A percentile compares a stretch with the other conserved stretches of the same genome.
Conservation (phyloP, 1,284 basidiomycete species). For the Apiotrichum gracile region DNA sequence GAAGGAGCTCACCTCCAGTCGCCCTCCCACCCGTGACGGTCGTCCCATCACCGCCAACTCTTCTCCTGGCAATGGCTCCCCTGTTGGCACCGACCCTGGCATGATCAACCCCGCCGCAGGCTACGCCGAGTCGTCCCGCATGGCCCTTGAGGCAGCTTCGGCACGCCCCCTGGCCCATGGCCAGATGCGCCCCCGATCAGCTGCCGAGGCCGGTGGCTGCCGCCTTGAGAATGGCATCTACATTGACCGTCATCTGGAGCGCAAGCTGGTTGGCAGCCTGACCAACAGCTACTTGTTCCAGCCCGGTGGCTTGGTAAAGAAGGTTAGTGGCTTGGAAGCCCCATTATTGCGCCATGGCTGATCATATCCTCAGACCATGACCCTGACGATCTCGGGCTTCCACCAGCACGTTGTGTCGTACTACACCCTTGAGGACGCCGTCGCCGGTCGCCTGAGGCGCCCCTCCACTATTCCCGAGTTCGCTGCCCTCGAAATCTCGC, state of each 20-base stretch:
- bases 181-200: slow-evolving; percentile 16
- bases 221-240: slow-evolving; percentile 17
- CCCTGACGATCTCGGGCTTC: slow-evolving; percentile 73
- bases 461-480: slow-evolving; percentile 87
- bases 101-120: not conserved
- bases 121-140: slow-evolving; percentile 17
- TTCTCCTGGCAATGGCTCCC: slow-evolving; percentile 10
- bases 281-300: slow-evolving; percentile 91
- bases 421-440: slow-evolving; percentile 88
- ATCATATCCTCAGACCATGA: slow-evolving; percentile 70
- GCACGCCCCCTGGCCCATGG: slow-evolving; percentile 13
- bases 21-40: slow-evolving; percentile 10
- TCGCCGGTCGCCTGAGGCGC: slow-evolving; percentile 74
- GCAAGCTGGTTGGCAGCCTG: slow-evolving; percentile 76
- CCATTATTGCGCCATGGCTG: not conserved
- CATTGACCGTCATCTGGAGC: slow-evolving; percentile 50
- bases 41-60: slow-evolving; percentile 14
- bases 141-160: slow-evolving; percentile 14
- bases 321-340: slow-evolving; percentile 54
- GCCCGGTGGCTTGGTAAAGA: slow-evolving; percentile 85
- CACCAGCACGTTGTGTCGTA: slow-evolving; percentile 94
- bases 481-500: slow-evolving; percentile 74
- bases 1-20: slow-evolving; percentile 8
- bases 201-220: slow-evolving; percentile 19
- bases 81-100: not conserved